A percentile compares a stretch with the other conserved stretches of the same genome.
These are phyloP conservation scores for Penicillium sp. DNA, from an alignment of 2,329 filamentous ascomycete genomes.

Conservation along the genomic window DNA sequence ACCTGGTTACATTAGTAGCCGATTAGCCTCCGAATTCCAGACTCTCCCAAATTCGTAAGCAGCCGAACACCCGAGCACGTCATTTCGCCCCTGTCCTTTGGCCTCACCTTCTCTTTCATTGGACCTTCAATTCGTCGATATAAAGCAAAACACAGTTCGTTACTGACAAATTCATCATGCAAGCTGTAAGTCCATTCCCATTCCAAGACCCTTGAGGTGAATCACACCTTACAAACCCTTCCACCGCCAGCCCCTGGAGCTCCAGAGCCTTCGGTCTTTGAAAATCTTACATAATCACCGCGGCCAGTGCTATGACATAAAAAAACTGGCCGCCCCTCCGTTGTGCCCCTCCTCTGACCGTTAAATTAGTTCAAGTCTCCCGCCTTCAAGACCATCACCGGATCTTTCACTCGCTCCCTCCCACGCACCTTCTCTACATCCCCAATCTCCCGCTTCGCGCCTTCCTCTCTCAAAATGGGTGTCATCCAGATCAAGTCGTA, in stretches of 20 bases:
- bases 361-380: slow-evolving; percentile 17
- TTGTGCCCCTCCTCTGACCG: slow-evolving; percentile 8
- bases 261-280: slow-evolving; percentile 24
- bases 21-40: slow-evolving; percentile 17
- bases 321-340: slow-evolving; percentile 24
- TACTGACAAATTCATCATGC: slow-evolving; percentile 19
- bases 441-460: slow-evolving; percentile 20
- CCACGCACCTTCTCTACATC: slow-evolving; percentile 17
- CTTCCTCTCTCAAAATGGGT: slow-evolving; percentile 26
- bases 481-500: slow-evolving; percentile 31
- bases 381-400: slow-evolving; percentile 7
- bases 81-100: slow-evolving; percentile 25
- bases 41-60: slow-evolving; percentile 36
- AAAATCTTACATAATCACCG: slow-evolving; percentile 27
- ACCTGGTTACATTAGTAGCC: too few species aligned
- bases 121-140: slow-evolving; percentile 13
- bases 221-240: not conserved
- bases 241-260: not conserved
- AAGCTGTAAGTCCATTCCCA: slow-evolving; percentile 16
- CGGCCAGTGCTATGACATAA: slow-evolving; percentile 37
- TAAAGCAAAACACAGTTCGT: not conserved
- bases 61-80: slow-evolving; percentile 29
- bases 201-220: not conserved
- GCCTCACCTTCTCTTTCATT: slow-evolving; percentile 21
- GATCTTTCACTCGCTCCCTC: slow-evolving; percentile 30